Base-by-base conservation (phyloP, 2,329 filamentous ascomycete species). In the Diaporthe sp. region DNA sequence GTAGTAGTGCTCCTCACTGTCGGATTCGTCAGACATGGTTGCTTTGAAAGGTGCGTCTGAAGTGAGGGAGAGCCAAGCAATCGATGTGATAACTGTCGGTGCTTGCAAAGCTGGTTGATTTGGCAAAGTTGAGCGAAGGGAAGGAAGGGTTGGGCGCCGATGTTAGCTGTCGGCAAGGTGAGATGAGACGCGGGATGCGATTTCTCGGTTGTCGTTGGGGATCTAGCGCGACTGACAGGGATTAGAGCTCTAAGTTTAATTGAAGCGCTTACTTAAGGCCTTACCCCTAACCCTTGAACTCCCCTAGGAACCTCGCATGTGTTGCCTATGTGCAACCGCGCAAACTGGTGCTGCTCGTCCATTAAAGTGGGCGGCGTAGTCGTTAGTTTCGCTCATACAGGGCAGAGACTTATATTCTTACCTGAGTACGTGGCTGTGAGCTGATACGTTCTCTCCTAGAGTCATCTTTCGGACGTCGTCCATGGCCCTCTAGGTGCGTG, bases 161-260 rank as follows among this genome's bases (percentile, higher is more conserved):
- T 17, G 38, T n/a, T 45, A 22, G 50, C 19, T 12, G 67, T 17
- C 30, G 22, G 17, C 38, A 58, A 47, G 54, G 38, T 58, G 52
- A 57, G 52, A 47, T 25, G 70, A 64, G 70, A 72, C 33, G 70
- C 57, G 70, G 60, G 17, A 40, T 72, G 54, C 57, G n/a, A 38
- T 61, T 71, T 30, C 69, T 58, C 17, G 47, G 25, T 54, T 17
- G 57, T 33, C 57, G 45, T 55, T 25, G 25, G 50, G 35, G 57
- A n/a, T 50, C 60, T 64, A 72, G 70, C 57, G 70, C n/a, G 70
- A 22, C 28, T 64, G 55, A 54, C 69, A 72, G 57, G 70, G 57
- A 25, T 72, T 17, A 15, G 47, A 28, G 33, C 55, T 72, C n/a
- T 52, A 64, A 33, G 13, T 13, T 40, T n/a, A 64, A 54, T 25